Percentiles rank a stretch among this genome's conserved stretches.
phyloP scores from a whole-genome alignment of 176 grass and related monocot genomes.

The Canna indica region DNA sequence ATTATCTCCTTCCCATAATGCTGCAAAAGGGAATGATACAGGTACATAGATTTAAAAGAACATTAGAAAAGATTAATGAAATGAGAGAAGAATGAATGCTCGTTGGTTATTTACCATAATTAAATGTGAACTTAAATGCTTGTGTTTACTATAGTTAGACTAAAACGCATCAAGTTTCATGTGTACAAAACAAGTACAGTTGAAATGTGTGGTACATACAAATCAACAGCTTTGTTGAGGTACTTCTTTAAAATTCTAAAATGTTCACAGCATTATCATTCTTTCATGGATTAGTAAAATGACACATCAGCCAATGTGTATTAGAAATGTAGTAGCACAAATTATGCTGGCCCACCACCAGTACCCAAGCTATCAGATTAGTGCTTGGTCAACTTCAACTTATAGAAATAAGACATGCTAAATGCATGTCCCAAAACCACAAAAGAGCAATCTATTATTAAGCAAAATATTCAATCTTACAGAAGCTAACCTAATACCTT shows the following conservation, averaged over 20 bases:
- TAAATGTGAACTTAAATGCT: neutral
- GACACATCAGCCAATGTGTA: neutral
- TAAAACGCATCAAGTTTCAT: neutral
- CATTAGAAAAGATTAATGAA: neutral
- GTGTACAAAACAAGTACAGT: neutral
- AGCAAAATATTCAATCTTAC: no score
- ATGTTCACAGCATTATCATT: no score
- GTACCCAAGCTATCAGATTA: neutral
- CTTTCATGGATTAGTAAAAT: no score
- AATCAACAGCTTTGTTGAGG: no score
- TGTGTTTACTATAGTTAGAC: neutral
- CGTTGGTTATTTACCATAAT: neutral
- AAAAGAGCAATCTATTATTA: neutral
- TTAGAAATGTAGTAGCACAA: neutral
- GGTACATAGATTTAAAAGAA: neutral
- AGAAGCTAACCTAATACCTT: conserved; percentile 40
- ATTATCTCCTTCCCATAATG: conserved; percentile 25
- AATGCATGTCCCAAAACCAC: neutral
- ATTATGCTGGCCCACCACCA: neutral
- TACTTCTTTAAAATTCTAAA: no score
- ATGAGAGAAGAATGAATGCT: neutral
- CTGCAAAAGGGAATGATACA: neutral
- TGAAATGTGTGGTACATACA: no score
- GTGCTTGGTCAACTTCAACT: neutral
- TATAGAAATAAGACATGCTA: neutral